Conservation (phyloP, 331 rosid genomes). For the Saraca asoca region DNA sequence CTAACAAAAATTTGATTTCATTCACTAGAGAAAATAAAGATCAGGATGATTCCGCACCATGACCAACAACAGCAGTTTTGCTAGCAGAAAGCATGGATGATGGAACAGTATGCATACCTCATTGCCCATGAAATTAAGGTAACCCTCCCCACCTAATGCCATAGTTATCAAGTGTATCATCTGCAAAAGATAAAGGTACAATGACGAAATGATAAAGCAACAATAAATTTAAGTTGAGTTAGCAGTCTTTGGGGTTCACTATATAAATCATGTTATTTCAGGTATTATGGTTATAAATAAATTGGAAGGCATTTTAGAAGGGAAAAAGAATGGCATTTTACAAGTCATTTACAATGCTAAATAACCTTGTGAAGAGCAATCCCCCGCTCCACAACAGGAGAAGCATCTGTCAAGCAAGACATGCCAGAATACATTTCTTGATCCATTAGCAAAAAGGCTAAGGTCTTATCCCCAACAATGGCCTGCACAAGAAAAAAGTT, state of each 20-base stretch:
- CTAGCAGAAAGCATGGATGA: constrained; percentile 11
- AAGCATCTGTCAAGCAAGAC: constrained; percentile 78
- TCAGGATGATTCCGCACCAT: constrained; percentile 1
- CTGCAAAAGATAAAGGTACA: constrained; percentile 49
- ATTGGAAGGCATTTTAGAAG: not conserved
- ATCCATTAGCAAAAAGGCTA: constrained; percentile 83
- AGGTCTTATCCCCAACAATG: constrained; percentile 92
- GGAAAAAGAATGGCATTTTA: constrained; percentile 2
- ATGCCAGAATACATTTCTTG: constrained; percentile 93
- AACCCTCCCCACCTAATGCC: constrained; percentile 97
- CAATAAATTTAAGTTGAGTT: not conserved
- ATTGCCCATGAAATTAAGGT: constrained; percentile 98
- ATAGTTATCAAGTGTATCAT: constrained; percentile 92
- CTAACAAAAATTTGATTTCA: constrained; percentile 6
- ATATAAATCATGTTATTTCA: constrained; percentile 21
- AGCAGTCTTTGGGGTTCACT: constrained; percentile 32
- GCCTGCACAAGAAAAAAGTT: constrained; percentile 58
- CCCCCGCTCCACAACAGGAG: constrained; percentile 82
- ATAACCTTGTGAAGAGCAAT: constrained; percentile 93
- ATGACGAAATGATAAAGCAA: constrained; percentile 33
- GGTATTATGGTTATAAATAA: not conserved
- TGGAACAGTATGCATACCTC: constrained; percentile 62
- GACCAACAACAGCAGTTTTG: constrained; percentile 24
- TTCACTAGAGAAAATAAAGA: not conserved
- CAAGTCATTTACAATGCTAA: constrained; percentile 21